Base-by-base conservation (phyloP, 805 yeast species). In the Myxozyma sirexii region DNA sequence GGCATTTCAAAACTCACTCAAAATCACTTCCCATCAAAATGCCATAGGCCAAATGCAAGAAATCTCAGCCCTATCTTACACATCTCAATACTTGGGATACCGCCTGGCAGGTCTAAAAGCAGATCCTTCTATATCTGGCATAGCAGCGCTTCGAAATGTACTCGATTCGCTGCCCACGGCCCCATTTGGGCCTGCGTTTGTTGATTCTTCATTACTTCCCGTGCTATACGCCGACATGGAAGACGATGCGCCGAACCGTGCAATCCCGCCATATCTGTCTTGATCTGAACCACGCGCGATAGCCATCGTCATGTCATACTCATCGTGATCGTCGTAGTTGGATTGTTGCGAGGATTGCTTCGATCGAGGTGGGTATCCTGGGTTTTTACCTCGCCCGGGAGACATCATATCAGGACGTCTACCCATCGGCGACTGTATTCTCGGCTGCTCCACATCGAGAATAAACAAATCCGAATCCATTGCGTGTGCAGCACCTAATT, bases 391-490 rank as follows among this genome's bases (percentile, higher is more conserved):
- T 37, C 49, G 26, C 15, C 50, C 26, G 6, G 50, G 44, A 0
- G 57, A 17, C 47, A 17, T 38, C 52, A 38, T 45, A 35, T 54
- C 57, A n/a, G 21, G 46, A 21, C 46, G 27, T 15, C 57, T 44
- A 12, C 46, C 39, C 21, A 44, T 3, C 26, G 38, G 13, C 15
- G 51, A 24, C 4, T 35, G 43, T 7, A 17, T 5, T 8, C 24
- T 19, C 26, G 43, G 43, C 12, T 29, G 46, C 15, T 54, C 57
- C 8, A 8, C 13, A 6, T 54, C 57, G n/a, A 38, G 46, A 12
- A 37, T 47, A 13, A 38, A 29, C 12, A 26, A 26, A 27, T 54
- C 52, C 5, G 31, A 19, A 13, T 54, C 57, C 51, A 39, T 54
- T 44, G 37, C 19, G 15, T 54, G 50, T 23, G 57, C 52, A 13